Evolutionary conservation across 768 basidiomycete genomes (phyloP), one percentile per base, ranked within the genome.

Genomic region (Coprinopsis strossmayeri): DNA sequence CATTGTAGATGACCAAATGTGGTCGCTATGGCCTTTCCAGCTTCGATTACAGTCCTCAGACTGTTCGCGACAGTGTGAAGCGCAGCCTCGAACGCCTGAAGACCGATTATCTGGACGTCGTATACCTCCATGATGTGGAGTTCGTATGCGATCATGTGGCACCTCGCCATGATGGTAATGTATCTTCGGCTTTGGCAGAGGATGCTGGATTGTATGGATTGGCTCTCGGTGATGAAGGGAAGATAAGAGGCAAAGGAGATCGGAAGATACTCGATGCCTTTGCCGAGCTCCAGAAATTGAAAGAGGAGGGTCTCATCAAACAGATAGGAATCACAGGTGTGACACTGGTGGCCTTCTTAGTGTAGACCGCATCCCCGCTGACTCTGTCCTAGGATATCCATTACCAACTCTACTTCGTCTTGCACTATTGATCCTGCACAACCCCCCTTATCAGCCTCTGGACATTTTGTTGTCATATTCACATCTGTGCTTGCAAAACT

Each of bases 61-160:
- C 74, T 28, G 78, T 94, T 46, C 79, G 84, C 15, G 69, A 72
- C 18, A 84, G 82, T 53, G 76, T 94, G 15, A 62, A 70, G 41
- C 78, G 77, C 49, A 88, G 86, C 57, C 67, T 91, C 26, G 64
- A 70, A 35, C 79, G 89, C 18, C 58, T 93, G 49, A 76, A 83
- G 44, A 92, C 91, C 10, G 64, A 71, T 50, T 91, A 92, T 59
- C 72, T 94, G 28, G 91, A 94, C 55, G 69, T 72, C 0, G 87
- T 91, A 0, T 91, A 87, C 59, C 66, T 91, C 25, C 91, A 94
- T 59, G 91, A 94, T 60, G 77, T 87, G 41, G 91, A 93, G 68
- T 89, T 81, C 54, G 77, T 92, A 11, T 75, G 75, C 34, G 73
- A 79, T 2, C 61, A 66, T 30, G 68, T 82, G 34, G 57, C 68